A percentile compares a stretch with the other conserved stretches of the same genome.
Conservation (phyloP, 805 yeast genomes). For the Myxozyma monticola region DNA sequence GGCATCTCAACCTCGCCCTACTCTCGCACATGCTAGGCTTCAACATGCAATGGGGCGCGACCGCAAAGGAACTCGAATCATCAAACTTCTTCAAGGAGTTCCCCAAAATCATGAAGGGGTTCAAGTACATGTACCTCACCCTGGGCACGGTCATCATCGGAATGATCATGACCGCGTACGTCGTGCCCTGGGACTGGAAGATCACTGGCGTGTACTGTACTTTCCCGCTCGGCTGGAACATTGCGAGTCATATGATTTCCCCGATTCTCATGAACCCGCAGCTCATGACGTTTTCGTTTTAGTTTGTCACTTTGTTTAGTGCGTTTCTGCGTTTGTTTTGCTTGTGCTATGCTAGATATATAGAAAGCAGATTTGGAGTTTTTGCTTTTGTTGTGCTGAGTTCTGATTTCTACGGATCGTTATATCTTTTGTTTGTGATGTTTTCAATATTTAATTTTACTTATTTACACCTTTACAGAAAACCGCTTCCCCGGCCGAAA, state of each 20-base stretch:
- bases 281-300: constrained; percentile 25
- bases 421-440: too few species aligned
- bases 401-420: too few species aligned
- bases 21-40: constrained; percentile 22
- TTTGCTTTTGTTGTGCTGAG: too few species aligned
- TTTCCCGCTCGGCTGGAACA: constrained; percentile 22
- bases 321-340: too few species aligned
- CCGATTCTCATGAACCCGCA: constrained; percentile 27
- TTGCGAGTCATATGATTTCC: constrained; percentile 17
- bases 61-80: constrained; percentile 25
- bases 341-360: too few species aligned
- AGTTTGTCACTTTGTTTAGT: not conserved
- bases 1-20: constrained; percentile 21
- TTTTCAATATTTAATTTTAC: too few species aligned
- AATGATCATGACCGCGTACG: constrained; percentile 18
- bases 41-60: constrained; percentile 27
- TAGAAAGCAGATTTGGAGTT: too few species aligned
- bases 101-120: constrained; percentile 19
- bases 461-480: too few species aligned
- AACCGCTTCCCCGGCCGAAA: too few species aligned
- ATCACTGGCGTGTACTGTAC: constrained; percentile 12
- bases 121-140: constrained; percentile 17
- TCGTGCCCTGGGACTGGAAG: constrained; percentile 24
- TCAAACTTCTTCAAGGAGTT: constrained; percentile 26
- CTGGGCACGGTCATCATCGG: not conserved